Conservation (phyloP, 139 green algal genomes). For the Yamagishiella unicocca region DNA sequence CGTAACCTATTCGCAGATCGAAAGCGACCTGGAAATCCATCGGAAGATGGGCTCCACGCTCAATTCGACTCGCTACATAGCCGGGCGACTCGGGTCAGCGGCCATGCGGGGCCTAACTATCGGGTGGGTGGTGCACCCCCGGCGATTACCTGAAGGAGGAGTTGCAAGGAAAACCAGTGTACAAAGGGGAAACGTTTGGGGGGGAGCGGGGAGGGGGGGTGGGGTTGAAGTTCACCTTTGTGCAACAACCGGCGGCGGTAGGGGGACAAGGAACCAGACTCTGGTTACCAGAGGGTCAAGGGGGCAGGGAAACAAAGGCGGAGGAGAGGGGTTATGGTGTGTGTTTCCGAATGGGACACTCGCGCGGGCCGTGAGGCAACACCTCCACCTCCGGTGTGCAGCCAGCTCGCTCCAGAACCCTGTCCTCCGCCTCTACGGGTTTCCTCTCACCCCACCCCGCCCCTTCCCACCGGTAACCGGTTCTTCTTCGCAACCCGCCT, state of each 20-base stretch:
- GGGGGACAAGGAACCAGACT: neutral
- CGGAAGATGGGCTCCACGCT: conserved; percentile 3
- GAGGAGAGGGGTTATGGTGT: no score
- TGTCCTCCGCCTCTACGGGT: neutral
- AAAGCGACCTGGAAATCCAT: neutral
- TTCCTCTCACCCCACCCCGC: neutral
- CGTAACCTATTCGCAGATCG: conserved; percentile 9
- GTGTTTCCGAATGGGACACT: no score
- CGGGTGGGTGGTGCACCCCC: no score
- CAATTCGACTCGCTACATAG: conserved; percentile 4
- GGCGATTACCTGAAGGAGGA: no score
- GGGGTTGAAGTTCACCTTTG: no score
- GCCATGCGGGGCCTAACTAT: conserved; percentile 31
- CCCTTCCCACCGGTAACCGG: neutral
- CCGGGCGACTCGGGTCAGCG: neutral
- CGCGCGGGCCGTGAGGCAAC: no score
- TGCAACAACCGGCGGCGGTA: no score
- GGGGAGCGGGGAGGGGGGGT: no score
- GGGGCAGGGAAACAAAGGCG: no score
- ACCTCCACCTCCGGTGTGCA: no score
- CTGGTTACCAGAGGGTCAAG: neutral
- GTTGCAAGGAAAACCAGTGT: no score
- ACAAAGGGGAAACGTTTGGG: no score
- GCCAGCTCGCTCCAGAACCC: neutral
- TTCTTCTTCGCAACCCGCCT: neutral